phyloP scores from a whole-genome alignment of 768 basidiomycete species.

The Leccinellum albellum region DNA sequence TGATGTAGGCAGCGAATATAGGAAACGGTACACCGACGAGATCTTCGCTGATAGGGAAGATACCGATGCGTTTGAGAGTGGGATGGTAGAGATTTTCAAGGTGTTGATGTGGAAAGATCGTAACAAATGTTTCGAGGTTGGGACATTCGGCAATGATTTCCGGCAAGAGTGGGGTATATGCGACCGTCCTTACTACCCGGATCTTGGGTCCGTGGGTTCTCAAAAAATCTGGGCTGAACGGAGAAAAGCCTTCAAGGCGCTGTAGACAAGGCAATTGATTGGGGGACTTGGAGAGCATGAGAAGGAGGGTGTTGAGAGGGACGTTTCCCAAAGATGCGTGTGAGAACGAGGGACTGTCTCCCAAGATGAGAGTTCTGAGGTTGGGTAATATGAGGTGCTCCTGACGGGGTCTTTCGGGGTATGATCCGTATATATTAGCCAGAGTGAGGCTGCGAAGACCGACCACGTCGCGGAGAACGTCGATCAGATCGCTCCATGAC shows the following conservation, averaged over 20 bases:
- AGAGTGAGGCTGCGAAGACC: conserved; percentile 41
- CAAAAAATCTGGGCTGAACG: conserved; percentile 41
- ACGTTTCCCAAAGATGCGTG: conserved; percentile 32
- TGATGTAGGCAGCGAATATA: conserved; percentile 38
- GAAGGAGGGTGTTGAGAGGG: conserved; percentile 40
- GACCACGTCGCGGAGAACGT: conserved; percentile 32
- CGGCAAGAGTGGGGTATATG: conserved; percentile 32
- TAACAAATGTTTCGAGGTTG: conserved; percentile 41
- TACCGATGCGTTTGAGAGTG: conserved; percentile 39
- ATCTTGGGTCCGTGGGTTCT: conserved; percentile 41
- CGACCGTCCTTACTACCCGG: conserved; percentile 36
- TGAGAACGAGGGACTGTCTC: conserved; percentile 31
- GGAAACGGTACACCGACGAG: conserved; percentile 34
- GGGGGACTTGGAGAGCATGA: conserved; percentile 31
- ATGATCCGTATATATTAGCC: conserved; percentile 36
- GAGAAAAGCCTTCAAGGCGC: conserved; percentile 42
- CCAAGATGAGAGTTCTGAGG: conserved; percentile 42
- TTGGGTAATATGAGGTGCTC: conserved; percentile 32
- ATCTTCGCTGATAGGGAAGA: conserved; percentile 40
- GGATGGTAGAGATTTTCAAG: conserved; percentile 38
- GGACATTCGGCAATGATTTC: conserved; percentile 37
- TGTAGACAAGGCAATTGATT: conserved; percentile 38
- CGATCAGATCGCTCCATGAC: conserved; percentile 36
- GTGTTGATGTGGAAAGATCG: conserved; percentile 34
- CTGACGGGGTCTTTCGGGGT: conserved; percentile 17